Evolutionary conservation across 768 basidiomycete genomes (phyloP).

Genomic region (Zangia roseola): DNA sequence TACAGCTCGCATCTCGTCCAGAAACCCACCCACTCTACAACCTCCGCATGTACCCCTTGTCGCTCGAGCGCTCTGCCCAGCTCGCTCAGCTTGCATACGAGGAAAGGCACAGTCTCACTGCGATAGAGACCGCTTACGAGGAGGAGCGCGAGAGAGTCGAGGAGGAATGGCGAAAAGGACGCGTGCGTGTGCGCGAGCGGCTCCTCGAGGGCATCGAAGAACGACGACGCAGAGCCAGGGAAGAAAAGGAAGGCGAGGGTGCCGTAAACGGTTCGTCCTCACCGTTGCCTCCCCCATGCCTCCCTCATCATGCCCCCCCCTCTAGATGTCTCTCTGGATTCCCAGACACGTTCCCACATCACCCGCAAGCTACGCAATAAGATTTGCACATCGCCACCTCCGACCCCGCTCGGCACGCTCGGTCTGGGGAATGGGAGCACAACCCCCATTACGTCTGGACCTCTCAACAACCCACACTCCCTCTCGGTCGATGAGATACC

Average conservation of each 20-base stretch:
- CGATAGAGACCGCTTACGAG: constrained; percentile 67
- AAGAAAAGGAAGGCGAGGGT: constrained; percentile 90
- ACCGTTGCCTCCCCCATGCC: background rate
- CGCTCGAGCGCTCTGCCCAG: constrained; percentile 74
- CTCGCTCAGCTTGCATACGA: constrained; percentile 65
- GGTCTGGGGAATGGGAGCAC: constrained; percentile 38
- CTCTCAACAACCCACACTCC: constrained; percentile 79
- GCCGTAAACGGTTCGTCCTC: constrained; percentile 56
- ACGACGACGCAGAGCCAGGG: constrained; percentile 70
- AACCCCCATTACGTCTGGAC: constrained; percentile 65
- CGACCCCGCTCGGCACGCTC: constrained; percentile 54
- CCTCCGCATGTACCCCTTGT: constrained; percentile 68
- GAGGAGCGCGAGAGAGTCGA: constrained; percentile 80
- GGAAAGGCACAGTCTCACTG: constrained; percentile 66
- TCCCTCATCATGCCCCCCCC: background rate
- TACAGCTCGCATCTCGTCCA: constrained; percentile 67
- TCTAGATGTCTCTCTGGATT: constrained; percentile 72
- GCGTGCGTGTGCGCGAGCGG: constrained; percentile 72
- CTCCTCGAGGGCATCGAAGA: constrained; percentile 85
- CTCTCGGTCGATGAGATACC: constrained; percentile 84
- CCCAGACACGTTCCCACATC: constrained; percentile 75
- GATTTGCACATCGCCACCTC: constrained; percentile 72
- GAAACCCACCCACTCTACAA: constrained; percentile 64
- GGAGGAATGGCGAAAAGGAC: constrained; percentile 76
- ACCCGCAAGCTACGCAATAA: constrained; percentile 86